phyloP scores from a whole-genome alignment of 2,329 filamentous ascomycete genomes.

The Xylariaceae sp. region DNA sequence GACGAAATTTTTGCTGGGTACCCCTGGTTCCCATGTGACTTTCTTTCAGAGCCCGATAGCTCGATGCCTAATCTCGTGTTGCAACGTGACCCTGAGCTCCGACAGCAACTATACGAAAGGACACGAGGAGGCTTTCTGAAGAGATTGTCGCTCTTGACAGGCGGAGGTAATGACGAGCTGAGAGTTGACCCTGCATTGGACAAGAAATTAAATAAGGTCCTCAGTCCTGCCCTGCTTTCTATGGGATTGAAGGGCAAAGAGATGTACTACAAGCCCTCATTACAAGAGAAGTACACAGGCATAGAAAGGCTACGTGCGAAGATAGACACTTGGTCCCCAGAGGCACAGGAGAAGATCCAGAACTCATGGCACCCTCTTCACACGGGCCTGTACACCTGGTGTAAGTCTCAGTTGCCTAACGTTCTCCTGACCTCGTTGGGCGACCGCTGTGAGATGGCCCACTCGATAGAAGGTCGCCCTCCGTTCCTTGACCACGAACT shows the following conservation, averaged over 20 bases:
- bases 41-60: conserved; percentile 23
- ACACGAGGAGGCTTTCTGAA: background rate
- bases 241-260: background rate
- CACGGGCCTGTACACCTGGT: conserved; percentile 27
- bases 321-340: background rate
- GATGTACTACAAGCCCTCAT: background rate
- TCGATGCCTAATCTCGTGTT: conserved; percentile 14
- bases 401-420: conserved; percentile 21
- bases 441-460: conserved; percentile 32
- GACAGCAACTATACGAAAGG: conserved; percentile 1
- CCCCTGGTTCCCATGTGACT: conserved; percentile 26
- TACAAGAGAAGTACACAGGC: background rate
- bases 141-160: background rate
- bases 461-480: conserved; percentile 30
- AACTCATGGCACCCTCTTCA: conserved; percentile 28
- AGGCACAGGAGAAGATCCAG: conserved; percentile 14
- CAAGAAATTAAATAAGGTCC: conserved; percentile 1
- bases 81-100: conserved; percentile 13
- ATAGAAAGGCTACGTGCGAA: conserved; percentile 2
- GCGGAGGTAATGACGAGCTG: background rate
- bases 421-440: conserved; percentile 25
- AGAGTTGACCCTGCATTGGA: conserved; percentile 1
- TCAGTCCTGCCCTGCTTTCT: conserved; percentile 5
- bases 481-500: conserved; percentile 31
- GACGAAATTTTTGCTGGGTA: conserved; percentile 31